Conservation (phyloP, 805 yeast genomes). For the Wickerhamiella allomyrinae region DNA sequence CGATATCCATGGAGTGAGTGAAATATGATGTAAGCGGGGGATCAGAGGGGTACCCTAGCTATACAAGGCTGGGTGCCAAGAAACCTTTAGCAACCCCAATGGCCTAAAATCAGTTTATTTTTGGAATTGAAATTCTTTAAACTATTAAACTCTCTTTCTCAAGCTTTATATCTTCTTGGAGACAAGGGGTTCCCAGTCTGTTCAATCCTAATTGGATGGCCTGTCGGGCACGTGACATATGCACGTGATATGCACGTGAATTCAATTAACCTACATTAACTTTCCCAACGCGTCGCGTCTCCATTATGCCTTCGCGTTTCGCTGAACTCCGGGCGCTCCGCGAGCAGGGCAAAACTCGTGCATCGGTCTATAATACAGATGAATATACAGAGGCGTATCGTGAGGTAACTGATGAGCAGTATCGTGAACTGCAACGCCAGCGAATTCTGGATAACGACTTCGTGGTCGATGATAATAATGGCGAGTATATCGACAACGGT, state of each 20-base stretch:
- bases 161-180: too few species aligned
- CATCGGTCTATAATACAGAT: conserved; percentile 16
- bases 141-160: too few species aligned
- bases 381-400: conserved; percentile 58
- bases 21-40: too few species aligned
- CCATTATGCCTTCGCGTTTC: conserved; percentile 1
- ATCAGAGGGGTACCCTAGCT: too few species aligned
- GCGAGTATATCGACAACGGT: conserved; percentile 89
- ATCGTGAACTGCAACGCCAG: conserved; percentile 59
- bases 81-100: too few species aligned
- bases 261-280: not conserved
- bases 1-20: too few species aligned
- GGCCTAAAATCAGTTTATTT: too few species aligned
- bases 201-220: too few species aligned
- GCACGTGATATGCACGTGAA: not conserved
- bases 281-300: not conserved
- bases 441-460: conserved; percentile 65
- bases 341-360: not conserved
- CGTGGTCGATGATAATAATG: conserved; percentile 86
- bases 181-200: too few species aligned
- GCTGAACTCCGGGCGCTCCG: conserved; percentile 2
- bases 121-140: too few species aligned
- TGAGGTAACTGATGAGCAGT: conserved; percentile 71
- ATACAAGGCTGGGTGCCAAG: too few species aligned
- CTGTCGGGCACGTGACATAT: too few species aligned